Conservation (phyloP, 352 stramenopile genomes). For the Pythium rishiriense region DNA sequence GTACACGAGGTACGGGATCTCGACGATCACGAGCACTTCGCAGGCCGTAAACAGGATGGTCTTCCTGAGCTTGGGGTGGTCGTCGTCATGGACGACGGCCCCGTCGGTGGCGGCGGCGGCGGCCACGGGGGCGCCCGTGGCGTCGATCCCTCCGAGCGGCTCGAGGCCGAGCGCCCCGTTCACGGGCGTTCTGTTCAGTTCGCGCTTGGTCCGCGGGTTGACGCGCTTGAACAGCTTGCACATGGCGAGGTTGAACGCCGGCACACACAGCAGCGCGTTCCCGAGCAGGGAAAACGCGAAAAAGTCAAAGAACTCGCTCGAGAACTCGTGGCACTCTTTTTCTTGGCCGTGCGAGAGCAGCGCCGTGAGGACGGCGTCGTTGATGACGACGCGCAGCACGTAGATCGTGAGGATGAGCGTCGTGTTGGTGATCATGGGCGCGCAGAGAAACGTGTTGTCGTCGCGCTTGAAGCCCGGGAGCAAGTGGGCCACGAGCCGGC, state of each 20-base stretch:
- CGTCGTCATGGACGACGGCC: constrained; percentile 42
- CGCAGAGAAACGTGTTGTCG: constrained; percentile 79
- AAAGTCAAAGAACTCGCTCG: constrained; percentile 62
- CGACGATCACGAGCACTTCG: constrained; percentile 74
- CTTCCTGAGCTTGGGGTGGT: constrained; percentile 60
- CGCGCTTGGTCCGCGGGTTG: constrained; percentile 27
- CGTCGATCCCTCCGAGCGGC: constrained; percentile 23
- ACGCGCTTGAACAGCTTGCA: constrained; percentile 54
- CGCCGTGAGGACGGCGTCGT: constrained; percentile 45
- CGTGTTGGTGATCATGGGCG: constrained; percentile 74
- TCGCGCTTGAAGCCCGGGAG: constrained; percentile 64
- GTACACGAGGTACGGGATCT: constrained; percentile 72
- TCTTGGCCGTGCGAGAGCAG: constrained; percentile 35
- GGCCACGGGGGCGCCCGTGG: constrained; percentile 26
- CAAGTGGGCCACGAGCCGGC: constrained; percentile 45
- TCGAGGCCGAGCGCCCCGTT: constrained; percentile 23
- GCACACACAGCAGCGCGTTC: constrained; percentile 69
- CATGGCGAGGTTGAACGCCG: constrained; percentile 58
- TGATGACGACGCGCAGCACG: constrained; percentile 45
- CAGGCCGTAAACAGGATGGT: constrained; percentile 72
- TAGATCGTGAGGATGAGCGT: constrained; percentile 64
- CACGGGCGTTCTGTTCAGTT: constrained; percentile 17
- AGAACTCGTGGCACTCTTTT: constrained; percentile 49
- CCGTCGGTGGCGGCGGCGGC: constrained; percentile 37
- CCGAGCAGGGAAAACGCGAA: constrained; percentile 60